Evolutionary conservation across 306 rosid species (phyloP).

Genomic region (Begonia peltatifolia): DNA sequence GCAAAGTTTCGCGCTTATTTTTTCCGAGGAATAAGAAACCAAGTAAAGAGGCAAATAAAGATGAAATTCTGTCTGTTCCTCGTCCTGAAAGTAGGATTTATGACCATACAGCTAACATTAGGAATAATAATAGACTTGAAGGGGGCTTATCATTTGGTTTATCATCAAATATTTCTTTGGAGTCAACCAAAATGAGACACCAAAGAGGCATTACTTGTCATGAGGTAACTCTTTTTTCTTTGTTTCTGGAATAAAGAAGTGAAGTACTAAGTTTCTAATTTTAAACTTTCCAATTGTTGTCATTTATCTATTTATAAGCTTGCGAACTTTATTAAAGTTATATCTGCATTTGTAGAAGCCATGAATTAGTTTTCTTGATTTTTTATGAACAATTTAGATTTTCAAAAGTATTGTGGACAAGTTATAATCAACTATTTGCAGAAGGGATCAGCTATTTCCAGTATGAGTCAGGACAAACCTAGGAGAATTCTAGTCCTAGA

Average conservation of each 20-base stretch:
- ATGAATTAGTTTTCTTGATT: too few relatives aligned
- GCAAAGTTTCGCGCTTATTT: conserved; percentile 75
- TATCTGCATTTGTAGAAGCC: too few relatives aligned
- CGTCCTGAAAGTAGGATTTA: conserved; percentile 17
- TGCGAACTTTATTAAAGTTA: conserved; percentile 20
- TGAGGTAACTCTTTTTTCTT: conserved; percentile 39
- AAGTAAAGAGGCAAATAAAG: conserved; percentile 38
- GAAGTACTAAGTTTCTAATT: too few relatives aligned
- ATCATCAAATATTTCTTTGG: conserved; percentile 26
- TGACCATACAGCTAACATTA: conserved; percentile 30
- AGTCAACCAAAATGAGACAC: conserved; percentile 21
- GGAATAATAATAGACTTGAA: conserved; percentile 24
- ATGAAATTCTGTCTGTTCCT: conserved; percentile 21
- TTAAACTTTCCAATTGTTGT: too few relatives aligned
- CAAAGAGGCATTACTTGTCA: conserved; percentile 31
- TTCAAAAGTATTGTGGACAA: too few relatives aligned
- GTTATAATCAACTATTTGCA: too few relatives aligned
- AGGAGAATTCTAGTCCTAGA: conserved; percentile 80
- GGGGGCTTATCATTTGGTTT: conserved; percentile 31
- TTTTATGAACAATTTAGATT: too few relatives aligned
- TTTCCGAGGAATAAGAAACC: conserved; percentile 68
- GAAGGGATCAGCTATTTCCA: too few relatives aligned
- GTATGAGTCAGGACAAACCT: conserved; percentile 49
- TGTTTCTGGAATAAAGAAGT: too few relatives aligned
- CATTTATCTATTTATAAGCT: conserved; percentile 23